Evolutionary conservation across 495 filamentous ascomycete genomes (phyloP).

Genomic region (Letharia lupina): DNA sequence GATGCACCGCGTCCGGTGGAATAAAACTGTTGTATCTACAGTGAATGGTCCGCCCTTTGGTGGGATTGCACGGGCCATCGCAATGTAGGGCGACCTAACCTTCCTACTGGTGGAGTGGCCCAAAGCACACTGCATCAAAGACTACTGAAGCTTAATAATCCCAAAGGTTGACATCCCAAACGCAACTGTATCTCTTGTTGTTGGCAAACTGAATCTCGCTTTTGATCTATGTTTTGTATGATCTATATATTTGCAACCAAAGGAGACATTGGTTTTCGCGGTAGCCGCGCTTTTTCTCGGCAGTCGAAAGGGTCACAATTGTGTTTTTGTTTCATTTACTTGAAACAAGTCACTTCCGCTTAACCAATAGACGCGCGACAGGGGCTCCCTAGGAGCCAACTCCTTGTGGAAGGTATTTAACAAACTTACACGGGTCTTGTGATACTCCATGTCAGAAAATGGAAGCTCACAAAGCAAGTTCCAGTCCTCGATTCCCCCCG

Average conservation of each 20-base stretch:
- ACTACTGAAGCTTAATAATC: not conserved
- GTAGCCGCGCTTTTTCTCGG: not conserved
- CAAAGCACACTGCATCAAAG: not conserved
- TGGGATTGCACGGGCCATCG: not conserved
- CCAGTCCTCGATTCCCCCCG: not conserved
- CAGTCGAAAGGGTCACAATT: not conserved
- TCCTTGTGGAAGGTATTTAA: not conserved
- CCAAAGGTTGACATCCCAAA: not conserved
- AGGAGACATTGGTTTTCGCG: not conserved
- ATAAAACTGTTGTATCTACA: too few relatives aligned
- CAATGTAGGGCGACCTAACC: not conserved
- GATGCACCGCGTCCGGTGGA: too few relatives aligned
- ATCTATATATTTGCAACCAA: too few relatives aligned
- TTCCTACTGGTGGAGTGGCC: not conserved
- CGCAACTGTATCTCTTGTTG: not conserved
- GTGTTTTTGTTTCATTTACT: not conserved
- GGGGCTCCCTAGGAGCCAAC: not conserved
- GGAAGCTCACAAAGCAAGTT: not conserved
- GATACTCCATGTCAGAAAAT: not conserved
- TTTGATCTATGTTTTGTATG: not conserved
- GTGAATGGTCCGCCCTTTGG: too few relatives aligned
- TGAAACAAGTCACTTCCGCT: not conserved
- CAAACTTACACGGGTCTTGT: conserved; percentile 1
- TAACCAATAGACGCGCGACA: not conserved
- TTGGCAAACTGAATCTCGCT: not conserved